Evolutionary conservation across 306 rosid species (phyloP).

Genomic region (Cicer chorassanicum): DNA sequence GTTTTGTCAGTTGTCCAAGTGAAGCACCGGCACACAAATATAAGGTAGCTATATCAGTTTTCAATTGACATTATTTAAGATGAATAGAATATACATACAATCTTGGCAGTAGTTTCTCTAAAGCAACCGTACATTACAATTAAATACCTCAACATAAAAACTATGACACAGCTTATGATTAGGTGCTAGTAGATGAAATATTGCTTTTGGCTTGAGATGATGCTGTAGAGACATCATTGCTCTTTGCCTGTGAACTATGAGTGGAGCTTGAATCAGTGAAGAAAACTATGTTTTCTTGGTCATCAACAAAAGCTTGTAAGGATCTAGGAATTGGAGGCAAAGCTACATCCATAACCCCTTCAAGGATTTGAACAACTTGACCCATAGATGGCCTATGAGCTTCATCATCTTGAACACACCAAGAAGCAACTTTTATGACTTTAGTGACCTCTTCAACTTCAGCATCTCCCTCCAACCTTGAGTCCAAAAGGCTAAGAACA

Average conservation of each 20-base stretch:
- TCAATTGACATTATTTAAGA: slow-evolving; percentile 39
- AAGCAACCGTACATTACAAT: slow-evolving; percentile 35
- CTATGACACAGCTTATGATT: slow-evolving; percentile 15
- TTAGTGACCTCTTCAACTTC: slow-evolving; percentile 57
- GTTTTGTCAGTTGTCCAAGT: not conserved
- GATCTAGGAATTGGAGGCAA: slow-evolving; percentile 71
- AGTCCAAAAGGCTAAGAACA: slow-evolving; percentile 61
- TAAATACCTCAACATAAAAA: slow-evolving; percentile 25
- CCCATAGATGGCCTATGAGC: slow-evolving; percentile 77
- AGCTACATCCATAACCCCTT: slow-evolving; percentile 60
- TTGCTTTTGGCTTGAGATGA: slow-evolving; percentile 54
- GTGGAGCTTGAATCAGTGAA: slow-evolving; percentile 67
- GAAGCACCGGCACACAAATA: not conserved
- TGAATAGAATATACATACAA: slow-evolving; percentile 44
- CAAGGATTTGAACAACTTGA: slow-evolving; percentile 83
- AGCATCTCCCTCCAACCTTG: slow-evolving; percentile 58
- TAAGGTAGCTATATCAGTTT: not conserved
- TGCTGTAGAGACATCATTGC: slow-evolving; percentile 46
- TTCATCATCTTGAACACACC: slow-evolving; percentile 91
- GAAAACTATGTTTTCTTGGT: slow-evolving; percentile 61
- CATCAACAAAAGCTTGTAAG: slow-evolving; percentile 58
- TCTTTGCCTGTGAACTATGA: slow-evolving; percentile 53
- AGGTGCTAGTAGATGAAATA: slow-evolving; percentile 40
- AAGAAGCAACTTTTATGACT: slow-evolving; percentile 71
- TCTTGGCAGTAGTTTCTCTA: slow-evolving; percentile 12